phyloP scores from a whole-genome alignment of 768 basidiomycete species.

The Termitomyces sp. region DNA sequence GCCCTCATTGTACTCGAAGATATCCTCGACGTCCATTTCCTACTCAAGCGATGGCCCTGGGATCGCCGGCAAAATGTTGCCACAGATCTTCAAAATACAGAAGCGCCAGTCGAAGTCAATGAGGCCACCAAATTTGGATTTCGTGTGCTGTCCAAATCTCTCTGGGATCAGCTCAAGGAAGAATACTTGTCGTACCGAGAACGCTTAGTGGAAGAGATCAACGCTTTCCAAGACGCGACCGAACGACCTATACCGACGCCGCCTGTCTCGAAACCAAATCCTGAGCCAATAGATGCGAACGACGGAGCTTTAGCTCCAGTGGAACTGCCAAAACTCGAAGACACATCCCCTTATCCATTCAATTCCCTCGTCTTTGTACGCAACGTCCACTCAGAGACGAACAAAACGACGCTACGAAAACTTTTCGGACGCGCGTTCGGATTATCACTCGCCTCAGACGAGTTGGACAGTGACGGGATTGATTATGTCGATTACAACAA shows the following conservation, averaged over 20 bases:
- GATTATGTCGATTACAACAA: constrained; percentile 82
- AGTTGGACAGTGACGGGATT: constrained; percentile 29
- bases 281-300: neutral
- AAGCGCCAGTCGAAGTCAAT: constrained; percentile 1
- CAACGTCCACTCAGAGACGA: constrained; percentile 68
- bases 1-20: constrained; percentile 57
- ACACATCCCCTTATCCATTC: constrained; percentile 45
- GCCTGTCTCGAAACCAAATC: neutral
- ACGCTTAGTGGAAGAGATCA: constrained; percentile 44
- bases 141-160: constrained; percentile 45
- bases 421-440: constrained; percentile 44
- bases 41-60: constrained; percentile 65
- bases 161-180: constrained; percentile 60
- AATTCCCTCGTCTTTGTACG: constrained; percentile 68
- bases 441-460: neutral
- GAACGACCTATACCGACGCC: neutral
- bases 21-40: constrained; percentile 28
- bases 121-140: constrained; percentile 59
- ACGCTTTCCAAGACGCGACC: constrained; percentile 22
- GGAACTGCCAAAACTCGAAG: constrained; percentile 9
- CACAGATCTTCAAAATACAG: neutral
- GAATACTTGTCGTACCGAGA: constrained; percentile 67
- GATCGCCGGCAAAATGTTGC: constrained; percentile 14
- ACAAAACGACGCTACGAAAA: constrained; percentile 70
- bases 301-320: constrained; percentile 1